Conservation (phyloP, 768 basidiomycete species). For the Aureoboletus auriporus region DNA sequence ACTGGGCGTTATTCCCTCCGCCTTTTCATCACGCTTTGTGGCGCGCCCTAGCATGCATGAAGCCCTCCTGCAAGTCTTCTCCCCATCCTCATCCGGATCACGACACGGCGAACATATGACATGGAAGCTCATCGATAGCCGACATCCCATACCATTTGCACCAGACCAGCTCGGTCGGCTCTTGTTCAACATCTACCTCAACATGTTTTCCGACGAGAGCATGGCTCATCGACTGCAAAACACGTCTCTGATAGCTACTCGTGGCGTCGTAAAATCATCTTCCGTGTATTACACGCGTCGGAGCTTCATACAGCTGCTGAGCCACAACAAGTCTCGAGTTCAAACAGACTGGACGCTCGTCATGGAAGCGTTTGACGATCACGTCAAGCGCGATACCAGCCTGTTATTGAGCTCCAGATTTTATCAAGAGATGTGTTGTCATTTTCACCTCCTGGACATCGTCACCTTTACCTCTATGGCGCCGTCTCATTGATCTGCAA, state of each 20-base stretch:
- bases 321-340: slow-evolving; percentile 35
- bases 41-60: slow-evolving; percentile 27
- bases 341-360: slow-evolving; percentile 39
- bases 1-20: slow-evolving; percentile 24
- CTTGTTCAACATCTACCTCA: slow-evolving; percentile 24
- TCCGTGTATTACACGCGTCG: slow-evolving; percentile 44
- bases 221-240: slow-evolving; percentile 8
- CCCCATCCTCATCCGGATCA: not conserved
- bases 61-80: slow-evolving; percentile 4
- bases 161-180: slow-evolving; percentile 23
- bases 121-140: slow-evolving; percentile 20
- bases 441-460: slow-evolving; percentile 40
- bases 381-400: slow-evolving; percentile 7
- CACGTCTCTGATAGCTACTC: not conserved
- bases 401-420: slow-evolving; percentile 27
- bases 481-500: slow-evolving; percentile 6
- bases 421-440: slow-evolving; percentile 45
- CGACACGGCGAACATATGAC: slow-evolving; percentile 22
- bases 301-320: slow-evolving; percentile 45
- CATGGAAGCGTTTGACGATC: slow-evolving; percentile 32
- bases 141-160: slow-evolving; percentile 11
- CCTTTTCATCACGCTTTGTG: slow-evolving; percentile 25
- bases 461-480: slow-evolving; percentile 27
- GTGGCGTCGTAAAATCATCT: slow-evolving; percentile 4
- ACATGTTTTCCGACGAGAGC: slow-evolving; percentile 30